Percentiles rank a stretch among this genome's conserved stretches.
These are phyloP conservation scores for Ambispora gerdemannii DNA, from an alignment of 192 early-diverging fungal species.

Conservation along the genomic window DNA sequence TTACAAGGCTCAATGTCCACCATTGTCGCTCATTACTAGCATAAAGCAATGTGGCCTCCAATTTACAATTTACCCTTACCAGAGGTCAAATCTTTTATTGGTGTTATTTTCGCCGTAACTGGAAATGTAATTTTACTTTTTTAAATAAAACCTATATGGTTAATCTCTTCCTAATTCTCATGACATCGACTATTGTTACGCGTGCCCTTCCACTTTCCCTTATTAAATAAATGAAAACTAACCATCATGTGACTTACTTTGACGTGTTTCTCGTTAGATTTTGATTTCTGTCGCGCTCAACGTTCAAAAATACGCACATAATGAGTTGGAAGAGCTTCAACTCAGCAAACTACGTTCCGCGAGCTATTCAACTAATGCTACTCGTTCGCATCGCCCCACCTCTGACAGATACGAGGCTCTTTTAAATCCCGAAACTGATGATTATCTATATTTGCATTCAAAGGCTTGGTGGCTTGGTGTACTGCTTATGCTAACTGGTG, in stretches of 20 bases:
- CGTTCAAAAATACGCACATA: conserved; percentile 65
- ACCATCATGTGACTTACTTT: too few relatives aligned
- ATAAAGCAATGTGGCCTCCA: conserved; percentile 42
- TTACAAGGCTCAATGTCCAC: too few relatives aligned
- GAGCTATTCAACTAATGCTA: neutral
- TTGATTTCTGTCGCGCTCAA: conserved; percentile 70
- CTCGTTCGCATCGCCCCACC: neutral
- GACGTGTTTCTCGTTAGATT: too few relatives aligned
- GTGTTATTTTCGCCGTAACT: conserved; percentile 58
- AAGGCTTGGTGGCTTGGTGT: conserved; percentile 71
- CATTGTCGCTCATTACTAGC: too few relatives aligned
- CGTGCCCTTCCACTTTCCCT: too few relatives aligned
- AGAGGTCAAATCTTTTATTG: conserved; percentile 58
- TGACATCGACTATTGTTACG: too few relatives aligned
- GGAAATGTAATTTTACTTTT: conserved; percentile 57
- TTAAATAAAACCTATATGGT: too few relatives aligned
- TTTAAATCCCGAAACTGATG: conserved; percentile 8
- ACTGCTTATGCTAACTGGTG: conserved; percentile 61
- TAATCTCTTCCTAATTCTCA: too few relatives aligned
- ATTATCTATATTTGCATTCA: conserved; percentile 44
- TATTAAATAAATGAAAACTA: too few relatives aligned
- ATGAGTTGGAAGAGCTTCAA: conserved; percentile 36
- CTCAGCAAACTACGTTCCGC: neutral
- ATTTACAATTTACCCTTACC: conserved; percentile 39
- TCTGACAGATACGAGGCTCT: conserved; percentile 3